Base-by-base conservation (phyloP, 2,329 filamentous ascomycete species). In the Intubia oerlemansii region DNA sequence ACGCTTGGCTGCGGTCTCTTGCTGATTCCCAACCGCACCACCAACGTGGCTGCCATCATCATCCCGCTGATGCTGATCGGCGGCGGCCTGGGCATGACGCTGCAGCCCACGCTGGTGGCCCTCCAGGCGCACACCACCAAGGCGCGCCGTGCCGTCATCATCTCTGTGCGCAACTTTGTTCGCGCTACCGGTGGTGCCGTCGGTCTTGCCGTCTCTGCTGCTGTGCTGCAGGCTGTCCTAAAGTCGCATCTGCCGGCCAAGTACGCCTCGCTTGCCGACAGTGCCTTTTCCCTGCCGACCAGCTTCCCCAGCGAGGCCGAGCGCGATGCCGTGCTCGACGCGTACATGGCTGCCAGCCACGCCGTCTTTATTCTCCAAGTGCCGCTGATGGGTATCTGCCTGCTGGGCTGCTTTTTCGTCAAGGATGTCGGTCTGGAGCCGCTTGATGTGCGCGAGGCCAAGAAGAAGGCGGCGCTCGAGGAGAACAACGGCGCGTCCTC, bases 331-430 rank as follows among this genome's bases (percentile, higher is more conserved):
- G 34, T 47, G 4, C 26, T 38, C 1, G 32, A 36, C n/a, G 34
- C 36, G 2, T 37, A 38, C 26, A 36, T 38, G 41, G 46, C 48
- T 8, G 66, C 61, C 1, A 66, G 57, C 14, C 51, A 53, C 17
- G 53, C 55, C 0, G 63, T 71, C 0, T 72, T 71, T 34, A 56
- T 62, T 15, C 42, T 67, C 22, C 63, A 63, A 41, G 53, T 62
- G 1, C 64, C 65, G 0, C 36, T 69, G 4, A 57, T 65, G 7
- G 61, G 53, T 0, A 26, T 55, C 0, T 65, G 59, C 34, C 47
- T 69, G 9, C 25, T 60, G 6, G 45, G 56, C 2, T 65, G 59
- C 34, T 8, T 59, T 0, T 51, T 68, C 9, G 51, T 72, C 32
- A 57, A 53, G 29, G 56, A 66, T 32, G 47, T 47, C 18, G 62